Evolutionary conservation across 371 early-diverging fungal genomes (phyloP), one percentile per base, ranked within the genome.

Genomic region (Mucor circinelloides): DNA sequence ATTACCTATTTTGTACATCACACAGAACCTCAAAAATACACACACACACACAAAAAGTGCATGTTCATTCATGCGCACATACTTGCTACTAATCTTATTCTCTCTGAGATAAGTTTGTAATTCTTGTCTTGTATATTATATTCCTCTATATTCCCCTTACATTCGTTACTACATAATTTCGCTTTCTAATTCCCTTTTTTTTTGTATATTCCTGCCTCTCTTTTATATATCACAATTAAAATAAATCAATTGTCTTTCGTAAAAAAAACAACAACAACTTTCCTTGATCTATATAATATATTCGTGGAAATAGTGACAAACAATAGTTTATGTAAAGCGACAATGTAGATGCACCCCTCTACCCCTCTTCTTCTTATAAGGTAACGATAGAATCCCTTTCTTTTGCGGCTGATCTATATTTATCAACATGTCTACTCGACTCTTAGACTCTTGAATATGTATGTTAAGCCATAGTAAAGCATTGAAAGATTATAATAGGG

Each of bases 1-100:
- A n/a, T 58, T 48, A 40, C 48, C 58, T 65, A 58, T 42, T 56
- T 56, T 64, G 55, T 64, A 58, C 48, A 65, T 42, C 58, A 64
- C 21, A 57, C 66, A 44, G 36, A 57, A 34, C 31, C 19, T 58
- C 19, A 56, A 46, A 56, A 38, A 28, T n/a, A 48, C 48, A 25
- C 21, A 21, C 48, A 19, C 44, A 44, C 50, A 25, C 6, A 21
- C 23, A 12, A 25, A 50, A 50, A 50, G 44, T 50, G 50, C 50
- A 50, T 50, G 21, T 25, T 12, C 9, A 50, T 50, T 21, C 50
- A 50, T 25, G 25, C 50, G 13, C 21, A 50, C 50, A n/a, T 44
- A 19, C 44, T 44, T 19, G 44, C 36, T 50, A 50, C 50, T 50
- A 50, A 50, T 25, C 50, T 50, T 50, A 25, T 23, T 23, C 50